Evolutionary conservation across 805 yeast species (phyloP).

Genomic region (Cyberlindnera mycetangii): DNA sequence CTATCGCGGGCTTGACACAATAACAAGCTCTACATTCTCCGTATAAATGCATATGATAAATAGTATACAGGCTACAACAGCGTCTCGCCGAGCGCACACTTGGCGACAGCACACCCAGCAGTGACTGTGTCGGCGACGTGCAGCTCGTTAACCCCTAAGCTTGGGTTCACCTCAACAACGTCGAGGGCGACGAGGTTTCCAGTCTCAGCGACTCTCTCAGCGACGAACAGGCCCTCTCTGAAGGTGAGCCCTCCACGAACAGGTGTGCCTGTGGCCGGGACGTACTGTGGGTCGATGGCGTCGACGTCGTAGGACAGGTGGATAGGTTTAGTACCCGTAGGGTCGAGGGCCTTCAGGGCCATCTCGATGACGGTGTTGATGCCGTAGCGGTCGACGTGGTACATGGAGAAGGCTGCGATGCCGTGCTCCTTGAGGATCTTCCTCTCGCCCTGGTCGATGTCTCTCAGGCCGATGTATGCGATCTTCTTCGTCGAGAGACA

Average conservation of each 20-base stretch:
- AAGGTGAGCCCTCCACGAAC: constrained; percentile 94
- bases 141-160: constrained; percentile 70
- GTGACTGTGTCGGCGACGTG: constrained; percentile 82
- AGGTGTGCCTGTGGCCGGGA: constrained; percentile 97
- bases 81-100: constrained; percentile 94
- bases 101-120: constrained; percentile 86
- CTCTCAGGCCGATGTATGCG: constrained; percentile 93
- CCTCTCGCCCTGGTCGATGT: constrained; percentile 86
- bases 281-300: constrained; percentile 91
- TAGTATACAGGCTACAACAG: constrained; percentile 33
- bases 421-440: constrained; percentile 63
- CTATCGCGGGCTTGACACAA: not conserved
- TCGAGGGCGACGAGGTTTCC: constrained; percentile 89
- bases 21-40: not conserved
- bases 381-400: constrained; percentile 92
- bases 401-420: constrained; percentile 90
- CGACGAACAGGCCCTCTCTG: constrained; percentile 90
- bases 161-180: constrained; percentile 91
- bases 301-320: constrained; percentile 95
- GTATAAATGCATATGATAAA: not conserved
- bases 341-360: constrained; percentile 81
- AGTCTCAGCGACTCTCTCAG: constrained; percentile 87
- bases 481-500: constrained; percentile 64
- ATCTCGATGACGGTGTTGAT: constrained; percentile 86
- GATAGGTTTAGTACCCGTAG: constrained; percentile 65